phyloP scores from a whole-genome alignment of 306 rosid species.

The Quercus mongolica region DNA sequence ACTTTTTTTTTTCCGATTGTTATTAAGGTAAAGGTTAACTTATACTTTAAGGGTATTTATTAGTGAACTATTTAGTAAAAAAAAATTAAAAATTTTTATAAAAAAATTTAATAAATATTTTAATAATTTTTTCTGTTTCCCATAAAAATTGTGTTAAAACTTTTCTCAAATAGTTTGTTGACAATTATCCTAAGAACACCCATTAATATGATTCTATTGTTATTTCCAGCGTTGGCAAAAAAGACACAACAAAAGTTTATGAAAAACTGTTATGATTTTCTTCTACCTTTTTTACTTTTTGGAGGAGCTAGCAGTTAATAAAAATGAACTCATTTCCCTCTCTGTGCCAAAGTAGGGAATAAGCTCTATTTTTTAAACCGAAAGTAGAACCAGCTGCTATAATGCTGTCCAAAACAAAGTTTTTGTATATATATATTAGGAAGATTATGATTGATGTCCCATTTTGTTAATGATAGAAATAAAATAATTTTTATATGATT shows the following conservation, averaged over 20 bases:
- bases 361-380: not conserved
- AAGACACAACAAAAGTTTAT: not conserved
- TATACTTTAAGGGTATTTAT: too few relatives aligned
- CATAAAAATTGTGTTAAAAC: too few relatives aligned
- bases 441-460: not conserved
- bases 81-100: too few relatives aligned
- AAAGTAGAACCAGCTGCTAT: not conserved
- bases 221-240: not conserved
- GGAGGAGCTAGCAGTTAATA: not conserved
- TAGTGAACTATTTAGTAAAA: too few relatives aligned
- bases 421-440: not conserved
- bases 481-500: not conserved
- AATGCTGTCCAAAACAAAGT: not conserved
- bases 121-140: accelerated
- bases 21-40: too few relatives aligned
- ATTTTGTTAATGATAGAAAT: not conserved
- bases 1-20: too few relatives aligned
- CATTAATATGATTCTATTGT: not conserved
- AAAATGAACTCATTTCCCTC: not conserved
- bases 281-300: not conserved
- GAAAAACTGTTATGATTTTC: not conserved
- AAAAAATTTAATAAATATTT: too few relatives aligned
- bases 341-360: not conserved
- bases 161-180: too few relatives aligned
- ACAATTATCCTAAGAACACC: too few relatives aligned